A percentile compares a stretch with the other conserved stretches of the same genome.
Conservation (phyloP, 2,329 filamentous ascomycete species). For the Colletotrichum noveboracense region DNA sequence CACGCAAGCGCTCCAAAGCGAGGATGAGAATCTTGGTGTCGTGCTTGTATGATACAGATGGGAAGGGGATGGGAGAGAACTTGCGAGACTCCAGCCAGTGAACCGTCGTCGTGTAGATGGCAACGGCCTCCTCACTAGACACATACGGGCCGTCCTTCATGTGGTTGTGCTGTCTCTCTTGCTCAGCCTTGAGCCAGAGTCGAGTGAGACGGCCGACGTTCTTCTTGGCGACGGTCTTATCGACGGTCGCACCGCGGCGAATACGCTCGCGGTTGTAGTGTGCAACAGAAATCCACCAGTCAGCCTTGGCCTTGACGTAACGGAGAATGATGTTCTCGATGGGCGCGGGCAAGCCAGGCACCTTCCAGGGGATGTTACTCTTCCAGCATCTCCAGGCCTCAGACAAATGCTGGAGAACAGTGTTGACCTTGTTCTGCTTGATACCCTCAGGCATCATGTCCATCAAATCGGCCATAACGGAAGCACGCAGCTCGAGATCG, state of each 20-base stretch:
- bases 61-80: conserved; percentile 98
- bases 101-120: conserved; percentile 98
- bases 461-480: conserved; percentile 98
- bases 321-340: conserved; percentile 99
- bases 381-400: conserved; percentile 99
- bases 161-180: conserved; percentile 98
- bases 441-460: conserved; percentile 99
- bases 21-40: conserved; percentile 99
- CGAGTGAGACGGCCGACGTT: conserved; percentile 94
- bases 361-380: conserved; percentile 99
- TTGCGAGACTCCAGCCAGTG: conserved; percentile 99
- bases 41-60: conserved; percentile 98
- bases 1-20: conserved; percentile 88
- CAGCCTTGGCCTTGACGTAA: conserved; percentile 98
- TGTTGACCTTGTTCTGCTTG: conserved; percentile 99
- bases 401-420: conserved; percentile 93
- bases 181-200: conserved; percentile 96
- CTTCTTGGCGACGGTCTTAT: conserved; percentile 99
- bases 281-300: conserved; percentile 99
- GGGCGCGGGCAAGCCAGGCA: conserved; percentile 91
- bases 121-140: conserved; percentile 96
- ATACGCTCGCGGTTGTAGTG: conserved; percentile 99
- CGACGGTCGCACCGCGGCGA: conserved; percentile 92
- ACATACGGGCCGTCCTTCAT: conserved; percentile 99
- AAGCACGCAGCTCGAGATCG: conserved; percentile 94